phyloP scores from a whole-genome alignment of 176 grass and related monocot species.

The Eragrostis nindensis region DNA sequence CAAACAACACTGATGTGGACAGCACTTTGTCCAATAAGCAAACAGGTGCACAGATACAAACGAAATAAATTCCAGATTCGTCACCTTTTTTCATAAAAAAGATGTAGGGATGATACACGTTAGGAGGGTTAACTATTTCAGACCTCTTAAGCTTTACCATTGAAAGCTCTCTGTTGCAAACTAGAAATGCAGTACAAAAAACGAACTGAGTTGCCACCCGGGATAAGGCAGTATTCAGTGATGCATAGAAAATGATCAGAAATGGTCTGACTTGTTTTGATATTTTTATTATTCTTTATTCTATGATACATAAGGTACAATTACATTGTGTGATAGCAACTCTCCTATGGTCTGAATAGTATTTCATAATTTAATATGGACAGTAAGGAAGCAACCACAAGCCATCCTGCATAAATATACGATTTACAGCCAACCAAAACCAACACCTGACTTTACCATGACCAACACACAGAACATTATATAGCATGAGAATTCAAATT shows the following conservation, averaged over 20 bases:
- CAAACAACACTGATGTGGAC: not conserved
- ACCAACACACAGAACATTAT: slow-evolving; percentile 26
- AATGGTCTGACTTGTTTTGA: slow-evolving; percentile 24
- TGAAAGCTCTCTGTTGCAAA: not conserved
- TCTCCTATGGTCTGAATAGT: slow-evolving; percentile 11
- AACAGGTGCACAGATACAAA: not conserved
- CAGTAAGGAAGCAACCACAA: slow-evolving; percentile 42
- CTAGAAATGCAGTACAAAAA: slow-evolving; percentile 8
- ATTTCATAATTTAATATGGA: slow-evolving; percentile 47
- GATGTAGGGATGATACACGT: not conserved
- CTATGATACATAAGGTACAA: slow-evolving; percentile 33
- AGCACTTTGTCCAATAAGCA: not conserved
- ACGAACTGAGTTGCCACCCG: not conserved
- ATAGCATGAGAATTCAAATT: slow-evolving; percentile 23
- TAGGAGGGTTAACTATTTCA: not conserved
- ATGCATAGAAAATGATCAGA: slow-evolving; percentile 5
- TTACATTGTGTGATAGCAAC: slow-evolving; percentile 44
- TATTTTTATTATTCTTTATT: slow-evolving; percentile 45
- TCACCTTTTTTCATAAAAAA: not conserved
- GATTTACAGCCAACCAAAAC: slow-evolving; percentile 42
- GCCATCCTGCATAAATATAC: slow-evolving; percentile 36
- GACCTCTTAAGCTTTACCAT: slow-evolving; percentile 7
- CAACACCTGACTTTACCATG: slow-evolving; percentile 30
- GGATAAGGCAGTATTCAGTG: not conserved
- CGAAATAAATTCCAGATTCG: not conserved